Evolutionary conservation across 768 basidiomycete species (phyloP).

Genomic region (Mycena vulgaris): DNA sequence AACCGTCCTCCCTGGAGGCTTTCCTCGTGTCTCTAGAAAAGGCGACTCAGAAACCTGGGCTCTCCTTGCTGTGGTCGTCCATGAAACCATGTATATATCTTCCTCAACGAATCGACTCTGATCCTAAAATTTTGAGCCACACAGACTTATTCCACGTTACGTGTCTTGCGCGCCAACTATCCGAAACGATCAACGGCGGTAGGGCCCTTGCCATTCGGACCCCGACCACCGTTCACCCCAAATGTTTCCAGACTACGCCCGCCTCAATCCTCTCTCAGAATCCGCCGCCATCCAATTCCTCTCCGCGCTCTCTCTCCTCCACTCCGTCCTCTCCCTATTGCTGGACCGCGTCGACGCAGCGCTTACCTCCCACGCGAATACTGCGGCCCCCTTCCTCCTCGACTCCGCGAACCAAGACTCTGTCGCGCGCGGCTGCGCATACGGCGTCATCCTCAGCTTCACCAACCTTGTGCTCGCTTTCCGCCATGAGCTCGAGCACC

Average conservation of each 20-base stretch:
- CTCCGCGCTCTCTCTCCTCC: no score
- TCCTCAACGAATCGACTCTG: no score
- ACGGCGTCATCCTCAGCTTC: neutral
- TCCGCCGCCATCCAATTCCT: no score
- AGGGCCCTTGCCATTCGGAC: neutral
- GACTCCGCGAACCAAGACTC: neutral
- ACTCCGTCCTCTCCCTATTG: no score
- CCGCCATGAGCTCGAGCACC: no score
- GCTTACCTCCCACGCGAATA: no score
- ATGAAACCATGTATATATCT: no score
- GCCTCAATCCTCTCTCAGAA: no score
- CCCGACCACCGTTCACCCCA: no score
- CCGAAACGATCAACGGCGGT: constrained; percentile 30
- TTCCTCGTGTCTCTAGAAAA: constrained; percentile 18
- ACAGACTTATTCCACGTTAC: constrained; percentile 19
- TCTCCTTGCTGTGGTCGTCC: constrained; percentile 6
- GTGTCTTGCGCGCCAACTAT: constrained; percentile 20
- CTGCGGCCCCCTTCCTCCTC: neutral
- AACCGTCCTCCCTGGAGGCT: no score
- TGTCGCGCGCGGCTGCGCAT: constrained; percentile 2
- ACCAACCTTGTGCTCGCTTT: neutral
- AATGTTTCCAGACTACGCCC: constrained; percentile 19
- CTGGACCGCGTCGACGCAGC: no score
- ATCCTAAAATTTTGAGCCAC: neutral
- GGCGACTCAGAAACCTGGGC: neutral